Conservation (phyloP, 352 stramenopile genomes). For the Phytophthora nicotianae region DNA sequence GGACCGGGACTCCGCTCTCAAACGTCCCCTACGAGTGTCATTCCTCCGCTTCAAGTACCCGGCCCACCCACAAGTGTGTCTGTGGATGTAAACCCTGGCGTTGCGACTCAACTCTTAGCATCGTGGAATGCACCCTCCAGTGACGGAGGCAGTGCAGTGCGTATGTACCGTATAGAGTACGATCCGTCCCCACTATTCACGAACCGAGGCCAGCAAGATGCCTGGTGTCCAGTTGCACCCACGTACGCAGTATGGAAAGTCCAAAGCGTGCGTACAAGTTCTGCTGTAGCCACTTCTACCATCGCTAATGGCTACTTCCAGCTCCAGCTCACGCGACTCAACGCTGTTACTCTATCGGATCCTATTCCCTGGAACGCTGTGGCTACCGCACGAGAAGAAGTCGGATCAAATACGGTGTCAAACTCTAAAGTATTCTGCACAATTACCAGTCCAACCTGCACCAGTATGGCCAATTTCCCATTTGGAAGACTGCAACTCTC, state of each 20-base stretch:
- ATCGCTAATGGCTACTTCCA: conserved; percentile 67
- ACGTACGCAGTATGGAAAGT: conserved; percentile 69
- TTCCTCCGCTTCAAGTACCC: conserved; percentile 80
- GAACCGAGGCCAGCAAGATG: conserved; percentile 65
- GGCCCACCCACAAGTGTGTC: conserved; percentile 64
- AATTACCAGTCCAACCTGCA: conserved; percentile 29
- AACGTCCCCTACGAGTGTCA: conserved; percentile 51
- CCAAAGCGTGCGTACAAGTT: conserved; percentile 38
- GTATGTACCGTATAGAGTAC: conserved; percentile 85
- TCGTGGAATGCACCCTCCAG: conserved; percentile 55
- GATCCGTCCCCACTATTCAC: conserved; percentile 72
- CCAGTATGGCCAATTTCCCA: conserved; percentile 33
- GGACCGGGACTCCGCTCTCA: conserved; percentile 59
- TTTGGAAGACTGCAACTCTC: conserved; percentile 51
- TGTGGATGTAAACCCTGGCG: conserved; percentile 77
- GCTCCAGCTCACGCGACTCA: conserved; percentile 61
- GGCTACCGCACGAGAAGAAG: conserved; percentile 82
- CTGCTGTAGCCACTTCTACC: conserved; percentile 15
- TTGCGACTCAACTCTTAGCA: conserved; percentile 72
- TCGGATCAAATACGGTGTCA: conserved; percentile 39
- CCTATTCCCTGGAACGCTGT: conserved; percentile 94
- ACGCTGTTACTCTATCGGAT: conserved; percentile 50
- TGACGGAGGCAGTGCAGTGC: conserved; percentile 64
- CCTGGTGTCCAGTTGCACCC: conserved; percentile 67
- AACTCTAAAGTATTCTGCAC: conserved; percentile 72